Conservation (phyloP, 169 alveolate species). For the Perkinsus chesapeaki region DNA sequence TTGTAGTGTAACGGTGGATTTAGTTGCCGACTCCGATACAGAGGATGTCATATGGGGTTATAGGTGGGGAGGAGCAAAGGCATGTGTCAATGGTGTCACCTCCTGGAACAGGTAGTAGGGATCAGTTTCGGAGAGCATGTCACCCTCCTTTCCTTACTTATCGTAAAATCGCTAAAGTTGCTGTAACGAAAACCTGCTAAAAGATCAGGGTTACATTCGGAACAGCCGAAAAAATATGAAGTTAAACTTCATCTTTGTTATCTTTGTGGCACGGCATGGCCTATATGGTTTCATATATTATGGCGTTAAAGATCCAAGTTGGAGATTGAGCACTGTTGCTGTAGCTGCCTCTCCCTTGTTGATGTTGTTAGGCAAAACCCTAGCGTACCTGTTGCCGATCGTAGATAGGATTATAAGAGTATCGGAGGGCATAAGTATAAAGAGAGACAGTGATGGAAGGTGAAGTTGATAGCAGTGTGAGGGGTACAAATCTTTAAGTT, state of each 20-base stretch:
- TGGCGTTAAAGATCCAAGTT: too few species aligned
- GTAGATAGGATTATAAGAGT: neutral
- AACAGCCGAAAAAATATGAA: too few species aligned
- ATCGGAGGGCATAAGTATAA: neutral
- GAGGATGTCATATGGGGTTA: neutral
- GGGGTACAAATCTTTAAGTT: neutral
- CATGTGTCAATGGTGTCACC: neutral
- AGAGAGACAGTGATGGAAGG: neutral
- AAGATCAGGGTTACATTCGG: too few species aligned
- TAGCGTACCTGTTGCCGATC: neutral
- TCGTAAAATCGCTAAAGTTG: too few species aligned
- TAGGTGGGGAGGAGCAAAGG: neutral
- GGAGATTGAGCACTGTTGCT: too few species aligned
- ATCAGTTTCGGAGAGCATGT: too few species aligned
- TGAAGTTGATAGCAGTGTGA: neutral
- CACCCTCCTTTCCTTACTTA: too few species aligned
- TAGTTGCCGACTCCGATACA: neutral
- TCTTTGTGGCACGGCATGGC: too few species aligned
- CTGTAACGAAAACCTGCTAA: too few species aligned
- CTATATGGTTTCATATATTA: too few species aligned
- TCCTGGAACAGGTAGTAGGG: neutral
- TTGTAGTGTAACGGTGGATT: neutral
- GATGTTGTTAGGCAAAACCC: neutral
- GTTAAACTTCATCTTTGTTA: too few species aligned
- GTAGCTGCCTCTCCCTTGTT: too few species aligned